Evolutionary conservation across 2,329 filamentous ascomycete species (phyloP).

Genomic region (Albophoma yamanashiensis): DNA sequence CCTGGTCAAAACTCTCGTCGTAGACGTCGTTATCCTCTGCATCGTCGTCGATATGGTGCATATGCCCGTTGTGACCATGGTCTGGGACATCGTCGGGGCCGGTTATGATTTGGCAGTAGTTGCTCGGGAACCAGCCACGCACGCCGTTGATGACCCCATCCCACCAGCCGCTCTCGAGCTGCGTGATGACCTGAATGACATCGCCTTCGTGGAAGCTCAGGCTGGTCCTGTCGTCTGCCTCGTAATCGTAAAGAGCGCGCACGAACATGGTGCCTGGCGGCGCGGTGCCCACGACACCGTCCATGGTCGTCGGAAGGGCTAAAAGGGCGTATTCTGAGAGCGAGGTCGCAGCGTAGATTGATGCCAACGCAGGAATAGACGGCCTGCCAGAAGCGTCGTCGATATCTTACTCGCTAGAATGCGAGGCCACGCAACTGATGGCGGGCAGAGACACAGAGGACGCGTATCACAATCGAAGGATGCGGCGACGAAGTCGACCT

Average conservation of each 20-base stretch:
- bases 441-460: neutral
- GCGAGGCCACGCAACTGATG: neutral
- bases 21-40: constrained; percentile 54
- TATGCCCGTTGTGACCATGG: constrained; percentile 40
- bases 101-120: constrained; percentile 86
- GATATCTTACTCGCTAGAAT: neutral
- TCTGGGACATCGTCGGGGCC: constrained; percentile 64
- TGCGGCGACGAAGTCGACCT: constrained; percentile 20
- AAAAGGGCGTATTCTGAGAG: neutral
- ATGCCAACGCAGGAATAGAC: neutral
- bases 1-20: constrained; percentile 58
- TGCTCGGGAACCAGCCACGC: constrained; percentile 97
- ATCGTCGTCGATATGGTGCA: constrained; percentile 50
- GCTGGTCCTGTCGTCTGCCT: constrained; percentile 93
- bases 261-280: constrained; percentile 73
- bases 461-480: constrained; percentile 12
- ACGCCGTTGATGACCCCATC: constrained; percentile 96
- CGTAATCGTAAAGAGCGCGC: constrained; percentile 93
- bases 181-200: constrained; percentile 96
- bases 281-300: constrained; percentile 48
- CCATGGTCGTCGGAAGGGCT: constrained; percentile 32
- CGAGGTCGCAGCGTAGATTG: neutral
- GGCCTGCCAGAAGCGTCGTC: constrained; percentile 5
- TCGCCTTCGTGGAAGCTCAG: constrained; percentile 95
- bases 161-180: constrained; percentile 98